phyloP scores from a whole-genome alignment of 2,329 filamentous ascomycete genomes.

The Trichoderma sp. region DNA sequence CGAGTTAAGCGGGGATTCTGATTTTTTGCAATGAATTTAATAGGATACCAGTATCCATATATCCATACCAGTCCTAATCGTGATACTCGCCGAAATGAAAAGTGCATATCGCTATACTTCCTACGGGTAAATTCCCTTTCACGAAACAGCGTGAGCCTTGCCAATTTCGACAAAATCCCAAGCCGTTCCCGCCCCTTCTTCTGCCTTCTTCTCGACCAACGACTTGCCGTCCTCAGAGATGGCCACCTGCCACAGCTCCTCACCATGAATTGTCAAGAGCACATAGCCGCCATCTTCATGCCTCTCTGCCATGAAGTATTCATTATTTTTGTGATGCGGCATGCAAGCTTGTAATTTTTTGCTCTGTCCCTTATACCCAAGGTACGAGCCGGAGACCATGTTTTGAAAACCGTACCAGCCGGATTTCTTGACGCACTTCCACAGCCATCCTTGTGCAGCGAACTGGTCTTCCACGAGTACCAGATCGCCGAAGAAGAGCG shows the following conservation, averaged over 20 bases:
- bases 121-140: not conserved
- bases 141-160: not conserved
- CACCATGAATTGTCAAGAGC: not conserved
- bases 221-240: not conserved
- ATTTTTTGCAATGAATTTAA: not conserved
- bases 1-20: not conserved
- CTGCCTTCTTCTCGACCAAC: not conserved
- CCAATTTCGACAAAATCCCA: conserved; percentile 14
- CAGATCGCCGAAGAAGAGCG: not conserved
- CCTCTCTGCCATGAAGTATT: not conserved
- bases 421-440: not conserved
- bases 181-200: not conserved
- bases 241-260: not conserved
- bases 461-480: not conserved
- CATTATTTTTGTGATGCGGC: too few relatives aligned
- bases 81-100: not conserved
- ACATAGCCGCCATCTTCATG: conserved; percentile 12
- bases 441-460: not conserved
- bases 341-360: too few relatives aligned
- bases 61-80: not conserved
- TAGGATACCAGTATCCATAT: not conserved
- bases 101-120: not conserved
- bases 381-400: conserved; percentile 1
- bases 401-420: conserved; percentile 21
- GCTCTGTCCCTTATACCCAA: not conserved